Evolutionary conservation across 371 early-diverging fungal genomes (phyloP).

Genomic region (Capillidium rhysosporum): DNA sequence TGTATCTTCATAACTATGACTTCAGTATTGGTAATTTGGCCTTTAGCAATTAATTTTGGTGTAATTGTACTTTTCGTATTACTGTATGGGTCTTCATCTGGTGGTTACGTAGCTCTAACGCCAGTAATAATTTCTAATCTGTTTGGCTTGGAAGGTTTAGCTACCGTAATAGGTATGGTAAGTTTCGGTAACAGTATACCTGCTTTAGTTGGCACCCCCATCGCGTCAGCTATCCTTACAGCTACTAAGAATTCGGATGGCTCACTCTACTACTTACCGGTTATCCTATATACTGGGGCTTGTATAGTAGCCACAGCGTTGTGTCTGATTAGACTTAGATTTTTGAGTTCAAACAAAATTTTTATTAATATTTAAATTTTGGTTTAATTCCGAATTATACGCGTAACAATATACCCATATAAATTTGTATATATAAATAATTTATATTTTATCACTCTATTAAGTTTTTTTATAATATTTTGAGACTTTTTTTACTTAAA

Average conservation of each 20-base stretch:
- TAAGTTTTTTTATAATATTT: too few relatives aligned
- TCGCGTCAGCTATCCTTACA: conserved; percentile 21
- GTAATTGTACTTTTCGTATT: conserved; percentile 24
- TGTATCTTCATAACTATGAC: conserved; percentile 20
- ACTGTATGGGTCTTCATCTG: conserved; percentile 29
- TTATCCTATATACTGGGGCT: conserved; percentile 1
- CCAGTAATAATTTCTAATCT: conserved; percentile 21
- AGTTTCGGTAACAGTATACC: conserved; percentile 20
- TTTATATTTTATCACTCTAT: too few relatives aligned
- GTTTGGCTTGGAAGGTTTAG: conserved; percentile 18
- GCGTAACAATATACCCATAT: too few relatives aligned
- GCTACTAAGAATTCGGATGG: conserved; percentile 5
- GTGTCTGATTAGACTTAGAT: not conserved
- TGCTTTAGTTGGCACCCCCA: conserved; percentile 24
- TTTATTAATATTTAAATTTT: too few relatives aligned
- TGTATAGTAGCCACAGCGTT: not conserved
- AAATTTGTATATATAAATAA: too few relatives aligned
- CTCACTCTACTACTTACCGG: not conserved
- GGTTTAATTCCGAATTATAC: too few relatives aligned
- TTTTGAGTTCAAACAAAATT: too few relatives aligned
- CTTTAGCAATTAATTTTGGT: conserved; percentile 20
- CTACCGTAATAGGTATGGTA: conserved; percentile 17
- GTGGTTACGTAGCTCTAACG: conserved; percentile 23
- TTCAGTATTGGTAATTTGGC: conserved; percentile 18
- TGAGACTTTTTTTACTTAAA: too few relatives aligned